These are phyloP conservation scores for Osmozyma mogii DNA, from an alignment of 805 yeast genomes.

Conservation along the genomic window DNA sequence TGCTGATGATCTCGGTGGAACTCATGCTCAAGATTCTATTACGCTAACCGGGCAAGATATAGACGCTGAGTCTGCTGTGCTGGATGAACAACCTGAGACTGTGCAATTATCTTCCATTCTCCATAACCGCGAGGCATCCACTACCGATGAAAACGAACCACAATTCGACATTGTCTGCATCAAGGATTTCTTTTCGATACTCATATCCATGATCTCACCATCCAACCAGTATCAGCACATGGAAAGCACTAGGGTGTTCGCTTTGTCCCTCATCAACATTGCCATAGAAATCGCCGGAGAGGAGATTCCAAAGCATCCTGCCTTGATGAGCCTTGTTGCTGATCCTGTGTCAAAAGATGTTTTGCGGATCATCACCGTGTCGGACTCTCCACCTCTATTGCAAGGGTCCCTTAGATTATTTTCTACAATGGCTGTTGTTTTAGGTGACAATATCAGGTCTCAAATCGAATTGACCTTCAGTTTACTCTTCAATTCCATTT, in stretches of 20 bases:
- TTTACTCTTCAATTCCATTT: constrained; percentile 52
- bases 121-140: constrained; percentile 4
- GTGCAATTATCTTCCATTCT: not conserved
- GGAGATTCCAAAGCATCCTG: constrained; percentile 49
- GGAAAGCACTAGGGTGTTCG: constrained; percentile 79
- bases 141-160: constrained; percentile 13
- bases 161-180: constrained; percentile 72
- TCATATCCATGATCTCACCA: constrained; percentile 76
- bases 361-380: constrained; percentile 66
- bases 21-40: constrained; percentile 11
- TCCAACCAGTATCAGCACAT: constrained; percentile 77
- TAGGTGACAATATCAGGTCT: constrained; percentile 59
- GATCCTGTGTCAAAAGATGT: constrained; percentile 83
- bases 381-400: constrained; percentile 64
- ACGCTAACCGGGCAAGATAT: constrained; percentile 18
- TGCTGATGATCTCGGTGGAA: constrained; percentile 54
- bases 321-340: constrained; percentile 58
- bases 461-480: constrained; percentile 73
- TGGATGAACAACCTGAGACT: not conserved
- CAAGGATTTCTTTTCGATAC: constrained; percentile 65
- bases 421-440: constrained; percentile 59
- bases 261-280: constrained; percentile 64
- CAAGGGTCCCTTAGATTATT: constrained; percentile 72
- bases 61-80: constrained; percentile 11
- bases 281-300: constrained; percentile 79